Percentiles rank a stretch among this genome's conserved stretches.
phyloP scores from a whole-genome alignment of 805 yeast genomes.

The Wickerhamomyces hampshirensis region DNA sequence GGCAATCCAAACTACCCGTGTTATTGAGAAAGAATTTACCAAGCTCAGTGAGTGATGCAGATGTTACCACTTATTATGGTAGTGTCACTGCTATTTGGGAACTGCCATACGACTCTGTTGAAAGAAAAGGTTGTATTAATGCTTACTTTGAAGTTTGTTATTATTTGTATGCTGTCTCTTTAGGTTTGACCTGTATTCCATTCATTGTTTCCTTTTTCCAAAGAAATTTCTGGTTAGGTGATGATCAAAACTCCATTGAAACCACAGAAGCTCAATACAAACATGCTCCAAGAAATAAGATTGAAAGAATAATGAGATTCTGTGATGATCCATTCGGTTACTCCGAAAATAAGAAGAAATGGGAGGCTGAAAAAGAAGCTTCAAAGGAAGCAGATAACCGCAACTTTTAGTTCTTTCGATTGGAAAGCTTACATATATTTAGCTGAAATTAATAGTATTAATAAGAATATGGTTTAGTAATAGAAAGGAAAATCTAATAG shows the following conservation, averaged over 20 bases:
- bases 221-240: slow-evolving; percentile 32
- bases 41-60: slow-evolving; percentile 12
- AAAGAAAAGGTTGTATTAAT: slow-evolving; percentile 29
- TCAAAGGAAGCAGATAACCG: background rate
- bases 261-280: slow-evolving; percentile 13
- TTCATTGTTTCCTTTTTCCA: slow-evolving; percentile 30
- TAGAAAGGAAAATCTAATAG: too few relatives aligned
- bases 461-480: too few relatives aligned
- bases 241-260: slow-evolving; percentile 32
- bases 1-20: slow-evolving; percentile 28
- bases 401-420: background rate
- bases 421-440: too few relatives aligned
- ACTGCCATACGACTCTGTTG: slow-evolving; percentile 24
- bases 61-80: slow-evolving; percentile 21
- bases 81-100: slow-evolving; percentile 20
- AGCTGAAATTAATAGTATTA: too few relatives aligned
- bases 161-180: slow-evolving; percentile 25
- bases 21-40: slow-evolving; percentile 28
- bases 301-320: slow-evolving; percentile 7
- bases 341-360: slow-evolving; percentile 4
- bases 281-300: slow-evolving; percentile 5
- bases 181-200: slow-evolving; percentile 28
- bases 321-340: slow-evolving; percentile 11
- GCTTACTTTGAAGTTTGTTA: slow-evolving; percentile 30
- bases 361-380: background rate